These are phyloP conservation scores for Rhodamnia argentea DNA, from an alignment of 345 rosid species.

Conservation along the genomic window DNA sequence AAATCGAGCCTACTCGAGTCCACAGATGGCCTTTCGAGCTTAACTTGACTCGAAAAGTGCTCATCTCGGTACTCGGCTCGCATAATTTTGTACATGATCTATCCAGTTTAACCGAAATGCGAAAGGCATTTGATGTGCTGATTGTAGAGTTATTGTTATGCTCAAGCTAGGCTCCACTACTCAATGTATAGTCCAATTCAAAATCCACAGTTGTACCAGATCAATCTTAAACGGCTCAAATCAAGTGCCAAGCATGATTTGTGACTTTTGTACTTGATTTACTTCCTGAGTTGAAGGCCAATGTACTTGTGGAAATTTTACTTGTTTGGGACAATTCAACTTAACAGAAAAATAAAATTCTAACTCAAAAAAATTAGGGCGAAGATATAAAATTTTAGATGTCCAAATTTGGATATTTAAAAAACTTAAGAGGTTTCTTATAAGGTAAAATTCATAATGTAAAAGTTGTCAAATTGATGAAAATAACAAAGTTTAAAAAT, in stretches of 20 bases:
- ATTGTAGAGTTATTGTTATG: neutral
- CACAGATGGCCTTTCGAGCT: neutral
- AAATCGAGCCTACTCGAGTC: neutral
- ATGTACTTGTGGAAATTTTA: neutral
- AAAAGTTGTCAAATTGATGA: neutral
- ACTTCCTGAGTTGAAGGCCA: neutral
- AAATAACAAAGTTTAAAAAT: neutral
- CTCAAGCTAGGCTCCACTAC: neutral
- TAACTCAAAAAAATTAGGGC: neutral
- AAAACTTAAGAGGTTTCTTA: neutral
- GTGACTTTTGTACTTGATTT: neutral
- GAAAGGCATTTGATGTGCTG: neutral
- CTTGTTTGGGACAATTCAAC: neutral
- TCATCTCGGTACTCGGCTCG: neutral
- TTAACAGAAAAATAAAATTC: neutral
- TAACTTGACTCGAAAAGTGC: neutral
- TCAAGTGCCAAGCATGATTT: neutral
- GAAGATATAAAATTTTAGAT: neutral
- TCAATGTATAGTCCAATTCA: neutral
- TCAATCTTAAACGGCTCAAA: neutral
- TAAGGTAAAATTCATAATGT: neutral
- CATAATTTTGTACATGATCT: neutral
- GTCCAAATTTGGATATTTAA: neutral
- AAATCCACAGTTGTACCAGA: neutral
- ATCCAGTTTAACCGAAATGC: neutral